Conservation (phyloP, 2,329 filamentous ascomycete genomes). For the Calonectria hawksworthii region DNA sequence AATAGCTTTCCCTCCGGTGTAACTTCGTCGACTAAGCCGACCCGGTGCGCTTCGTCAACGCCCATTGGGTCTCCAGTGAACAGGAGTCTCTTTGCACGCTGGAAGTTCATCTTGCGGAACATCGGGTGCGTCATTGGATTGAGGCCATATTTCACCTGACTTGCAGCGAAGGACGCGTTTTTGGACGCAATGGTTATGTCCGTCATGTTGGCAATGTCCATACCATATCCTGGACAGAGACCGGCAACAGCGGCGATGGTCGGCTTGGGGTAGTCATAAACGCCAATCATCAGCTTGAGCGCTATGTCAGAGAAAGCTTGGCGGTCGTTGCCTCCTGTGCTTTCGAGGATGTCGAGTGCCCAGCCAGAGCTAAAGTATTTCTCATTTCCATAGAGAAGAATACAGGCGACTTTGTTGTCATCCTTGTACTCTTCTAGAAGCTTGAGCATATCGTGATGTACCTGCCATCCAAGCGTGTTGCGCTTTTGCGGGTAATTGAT, state of each 20-base stretch:
- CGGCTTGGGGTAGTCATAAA: constrained; percentile 15
- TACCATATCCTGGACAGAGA: constrained; percentile 8
- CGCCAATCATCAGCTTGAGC: constrained; percentile 6
- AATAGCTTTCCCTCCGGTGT: not conserved
- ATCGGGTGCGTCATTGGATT: constrained; percentile 14
- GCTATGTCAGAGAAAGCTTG: constrained; percentile 18
- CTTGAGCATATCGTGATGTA: constrained; percentile 13
- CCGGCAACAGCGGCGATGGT: constrained; percentile 2
- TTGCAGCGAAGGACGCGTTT: constrained; percentile 5
- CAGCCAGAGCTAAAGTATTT: constrained; percentile 12
- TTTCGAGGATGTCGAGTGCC: constrained; percentile 9
- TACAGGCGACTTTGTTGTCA: constrained; percentile 1
- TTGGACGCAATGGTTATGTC: constrained; percentile 9
- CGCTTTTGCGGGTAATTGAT: constrained; percentile 16
- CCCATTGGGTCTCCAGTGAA: constrained; percentile 16
- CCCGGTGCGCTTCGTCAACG: not conserved
- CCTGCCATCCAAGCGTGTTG: constrained; percentile 10
- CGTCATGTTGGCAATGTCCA: constrained; percentile 18
- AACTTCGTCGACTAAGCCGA: not conserved
- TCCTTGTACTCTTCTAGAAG: constrained; percentile 11
- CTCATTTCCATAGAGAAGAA: constrained; percentile 13
- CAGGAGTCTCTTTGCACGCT: constrained; percentile 10
- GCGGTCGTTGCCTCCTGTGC: not conserved
- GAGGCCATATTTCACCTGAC: constrained; percentile 16
- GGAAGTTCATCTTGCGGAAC: constrained; percentile 15